A percentile compares a stretch with the other conserved stretches of the same genome.
Conservation (phyloP, 2,329 filamentous ascomycete genomes). For the Fusarium sp. region DNA sequence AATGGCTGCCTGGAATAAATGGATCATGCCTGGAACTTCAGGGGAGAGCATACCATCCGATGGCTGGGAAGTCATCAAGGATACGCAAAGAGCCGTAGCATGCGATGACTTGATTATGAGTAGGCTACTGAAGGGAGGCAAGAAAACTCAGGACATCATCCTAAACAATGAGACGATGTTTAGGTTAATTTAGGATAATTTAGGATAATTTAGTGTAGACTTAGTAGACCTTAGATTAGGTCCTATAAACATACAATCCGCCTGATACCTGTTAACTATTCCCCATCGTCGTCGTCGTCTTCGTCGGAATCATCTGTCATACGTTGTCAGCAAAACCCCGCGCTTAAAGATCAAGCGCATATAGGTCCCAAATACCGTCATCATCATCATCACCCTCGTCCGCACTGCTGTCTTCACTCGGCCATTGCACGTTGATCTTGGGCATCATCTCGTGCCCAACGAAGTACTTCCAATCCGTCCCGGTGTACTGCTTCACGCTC, state of each 20-base stretch:
- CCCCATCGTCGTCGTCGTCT: not conserved
- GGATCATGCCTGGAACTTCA: not conserved
- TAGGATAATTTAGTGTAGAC: not conserved
- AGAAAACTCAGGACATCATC: not conserved
- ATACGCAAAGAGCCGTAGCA: not conserved
- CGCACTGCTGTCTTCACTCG: conserved; percentile 20
- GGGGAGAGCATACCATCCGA: not conserved
- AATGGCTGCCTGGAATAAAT: conserved; percentile 33
- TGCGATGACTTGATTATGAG: not conserved
- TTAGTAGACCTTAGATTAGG: not conserved
- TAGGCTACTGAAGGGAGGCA: not conserved
- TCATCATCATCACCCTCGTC: conserved; percentile 31
- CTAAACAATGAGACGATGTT: not conserved
- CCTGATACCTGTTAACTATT: not conserved
- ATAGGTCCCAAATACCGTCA: conserved; percentile 45
- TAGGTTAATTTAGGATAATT: not conserved
- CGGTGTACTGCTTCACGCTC: conserved; percentile 43
- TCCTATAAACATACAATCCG: not conserved
- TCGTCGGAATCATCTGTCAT: conserved; percentile 19
- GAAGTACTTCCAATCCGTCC: conserved; percentile 51
- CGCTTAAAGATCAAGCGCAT: conserved; percentile 41
- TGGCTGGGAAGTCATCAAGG: not conserved
- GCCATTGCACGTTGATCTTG: conserved; percentile 24
- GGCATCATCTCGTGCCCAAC: conserved; percentile 44
- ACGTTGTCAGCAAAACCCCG: conserved; percentile 29